Percentiles rank a stretch among this genome's conserved stretches.
Conservation (phyloP, 2,329 filamentous ascomycete genomes). For the Sclerotinia minor region DNA sequence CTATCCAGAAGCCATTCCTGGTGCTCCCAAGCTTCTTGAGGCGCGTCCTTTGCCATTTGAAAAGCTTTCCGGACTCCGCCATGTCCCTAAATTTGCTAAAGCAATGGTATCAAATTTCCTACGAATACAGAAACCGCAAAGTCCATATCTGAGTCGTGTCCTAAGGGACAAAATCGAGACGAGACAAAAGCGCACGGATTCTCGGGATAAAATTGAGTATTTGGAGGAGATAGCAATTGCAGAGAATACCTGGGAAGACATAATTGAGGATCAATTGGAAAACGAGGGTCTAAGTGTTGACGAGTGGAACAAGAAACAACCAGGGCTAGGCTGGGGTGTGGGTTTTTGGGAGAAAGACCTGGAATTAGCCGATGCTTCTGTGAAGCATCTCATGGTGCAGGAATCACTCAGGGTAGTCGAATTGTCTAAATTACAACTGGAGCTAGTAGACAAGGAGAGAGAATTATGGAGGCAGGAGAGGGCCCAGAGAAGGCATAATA, state of each 20-base stretch:
- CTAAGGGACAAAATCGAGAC: slow-evolving; percentile 53
- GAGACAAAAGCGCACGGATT: slow-evolving; percentile 47
- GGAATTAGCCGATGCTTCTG: neutral
- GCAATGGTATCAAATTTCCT: slow-evolving; percentile 63
- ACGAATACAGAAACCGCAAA: slow-evolving; percentile 66
- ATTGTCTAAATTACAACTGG: slow-evolving; percentile 19
- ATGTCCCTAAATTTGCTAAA: slow-evolving; percentile 59
- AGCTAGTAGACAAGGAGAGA: slow-evolving; percentile 50
- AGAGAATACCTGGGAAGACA: slow-evolving; percentile 54
- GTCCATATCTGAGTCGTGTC: slow-evolving; percentile 56
- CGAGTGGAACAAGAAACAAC: slow-evolving; percentile 21
- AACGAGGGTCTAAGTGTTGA: slow-evolving; percentile 17
- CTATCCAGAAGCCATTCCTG: slow-evolving; percentile 36
- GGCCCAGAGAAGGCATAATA: slow-evolving; percentile 36
- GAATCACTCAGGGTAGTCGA: slow-evolving; percentile 46
- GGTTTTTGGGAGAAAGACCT: slow-evolving; percentile 23
- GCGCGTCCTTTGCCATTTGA: slow-evolving; percentile 52
- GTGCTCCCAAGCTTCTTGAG: slow-evolving; percentile 50
- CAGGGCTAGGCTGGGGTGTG: slow-evolving; percentile 20
- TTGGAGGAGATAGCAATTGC: slow-evolving; percentile 48
- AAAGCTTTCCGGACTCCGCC: slow-evolving; percentile 53
- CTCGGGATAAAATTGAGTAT: slow-evolving; percentile 44
- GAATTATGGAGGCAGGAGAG: slow-evolving; percentile 43
- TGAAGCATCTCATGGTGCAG: slow-evolving; percentile 34
- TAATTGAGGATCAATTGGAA: slow-evolving; percentile 26